These are phyloP conservation scores for Sisymbrium altissimum DNA, from an alignment of 345 rosid genomes.

Conservation along the genomic window DNA sequence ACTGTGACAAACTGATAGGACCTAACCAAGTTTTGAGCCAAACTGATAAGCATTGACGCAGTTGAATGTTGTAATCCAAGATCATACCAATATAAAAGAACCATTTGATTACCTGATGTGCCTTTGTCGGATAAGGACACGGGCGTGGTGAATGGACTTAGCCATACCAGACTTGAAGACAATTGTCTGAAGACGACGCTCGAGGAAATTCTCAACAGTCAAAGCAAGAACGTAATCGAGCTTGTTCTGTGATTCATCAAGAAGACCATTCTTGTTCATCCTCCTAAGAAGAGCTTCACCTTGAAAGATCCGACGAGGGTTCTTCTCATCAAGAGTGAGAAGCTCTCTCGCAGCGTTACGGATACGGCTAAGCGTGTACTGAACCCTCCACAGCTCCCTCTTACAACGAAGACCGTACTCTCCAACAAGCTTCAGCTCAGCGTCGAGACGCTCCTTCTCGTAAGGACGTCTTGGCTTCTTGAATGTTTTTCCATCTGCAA, in stretches of 20 bases:
- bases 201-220: conserved; percentile 51
- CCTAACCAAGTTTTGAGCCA: too few relatives aligned
- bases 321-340: conserved; percentile 60
- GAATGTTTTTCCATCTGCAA: conserved; percentile 42
- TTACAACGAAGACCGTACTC: conserved; percentile 60
- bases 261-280: conserved; percentile 52
- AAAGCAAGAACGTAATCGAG: conserved; percentile 61
- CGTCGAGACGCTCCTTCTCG: conserved; percentile 56
- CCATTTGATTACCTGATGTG: conserved; percentile 44
- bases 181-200: conserved; percentile 42
- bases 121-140: conserved; percentile 60
- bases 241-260: conserved; percentile 60
- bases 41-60: not conserved
- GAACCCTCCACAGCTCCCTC: conserved; percentile 67
- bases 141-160: conserved; percentile 59
- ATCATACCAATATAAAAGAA: not conserved
- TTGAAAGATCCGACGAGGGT: conserved; percentile 53
- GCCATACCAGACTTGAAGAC: conserved; percentile 60
- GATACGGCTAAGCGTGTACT: conserved; percentile 52
- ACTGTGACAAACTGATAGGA: too few relatives aligned
- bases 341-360: conserved; percentile 64
- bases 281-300: conserved; percentile 62
- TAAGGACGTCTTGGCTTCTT: conserved; percentile 49
- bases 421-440: conserved; percentile 61
- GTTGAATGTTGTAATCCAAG: not conserved